Evolutionary conservation across 2,329 filamentous ascomycete genomes (phyloP), one percentile per base, ranked within the genome.

Genomic region (Dactylellina haptotyla): DNA sequence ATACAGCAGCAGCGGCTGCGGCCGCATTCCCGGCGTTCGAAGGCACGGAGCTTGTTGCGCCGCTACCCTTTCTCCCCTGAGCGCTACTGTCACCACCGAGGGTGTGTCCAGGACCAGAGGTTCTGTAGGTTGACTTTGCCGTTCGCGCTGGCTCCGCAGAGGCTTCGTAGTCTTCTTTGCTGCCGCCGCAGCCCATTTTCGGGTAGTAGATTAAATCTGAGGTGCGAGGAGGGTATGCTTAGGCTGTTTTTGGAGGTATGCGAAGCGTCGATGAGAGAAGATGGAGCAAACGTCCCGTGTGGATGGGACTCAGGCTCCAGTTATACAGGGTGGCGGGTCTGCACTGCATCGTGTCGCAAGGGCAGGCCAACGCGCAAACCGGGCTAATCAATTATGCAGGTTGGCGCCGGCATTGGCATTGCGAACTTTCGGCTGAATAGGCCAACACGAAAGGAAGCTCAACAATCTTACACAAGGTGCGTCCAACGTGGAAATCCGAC

Each of bases 181-280:
- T 73, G 69, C 69, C 54, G 54, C 61, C 54, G 61, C 69, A 73
- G 69, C 69, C 69, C 69, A 73, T 73, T 45, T 71, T 73, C 43
- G 18, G 37, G 23, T 43, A 18, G 37, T 3, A 6, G 28, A 25
- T 20, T 30, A 5, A 16, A 23, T 4, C 8, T 25, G 18, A 28
- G 28, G 6, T 8, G 34, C 26, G 12, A 25, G 26, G 20, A 20
- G 48, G 39, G 37, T 43, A 37, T 59, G 16, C 18, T 23, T 46
- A n/a, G 41, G 39, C 14, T 16, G 41, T 18, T 46, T 46, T 26
- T 25, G 14, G 39, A 18, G n/a, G 10, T 4, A 18, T 48, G 26
- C n/a, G 14, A 51, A 41, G 25, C 32, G 16, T 62, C 4, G 16
- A 16, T 20, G 57, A 34, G 30, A 57, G 23, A 23, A 32, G 6